Conservation (phyloP, 805 yeast species). For the Pichia paraexigua region DNA sequence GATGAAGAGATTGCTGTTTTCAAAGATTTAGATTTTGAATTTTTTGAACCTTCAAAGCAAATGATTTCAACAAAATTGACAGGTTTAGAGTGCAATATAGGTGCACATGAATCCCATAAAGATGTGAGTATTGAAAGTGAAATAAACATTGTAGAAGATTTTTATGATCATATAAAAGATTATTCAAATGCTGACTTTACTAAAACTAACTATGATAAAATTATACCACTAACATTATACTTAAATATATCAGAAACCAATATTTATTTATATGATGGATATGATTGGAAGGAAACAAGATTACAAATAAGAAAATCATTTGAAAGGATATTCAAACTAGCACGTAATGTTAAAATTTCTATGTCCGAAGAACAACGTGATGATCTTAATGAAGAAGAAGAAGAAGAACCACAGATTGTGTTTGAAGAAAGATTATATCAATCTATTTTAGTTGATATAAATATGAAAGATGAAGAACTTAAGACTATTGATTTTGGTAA, state of each 20-base stretch:
- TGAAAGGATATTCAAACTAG: slow-evolving; percentile 47
- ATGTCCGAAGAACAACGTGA: background rate
- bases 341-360: slow-evolving; percentile 11
- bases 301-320: slow-evolving; percentile 58
- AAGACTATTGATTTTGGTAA: slow-evolving; percentile 27
- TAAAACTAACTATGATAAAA: background rate
- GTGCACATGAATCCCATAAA: background rate
- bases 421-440: slow-evolving; percentile 65
- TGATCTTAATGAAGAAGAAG: too few relatives aligned
- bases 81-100: background rate
- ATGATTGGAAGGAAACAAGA: slow-evolving; percentile 82
- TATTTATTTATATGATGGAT: slow-evolving; percentile 74
- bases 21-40: slow-evolving; percentile 33
- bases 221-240: slow-evolving; percentile 25
- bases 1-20: slow-evolving; percentile 33
- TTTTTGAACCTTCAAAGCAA: slow-evolving; percentile 15
- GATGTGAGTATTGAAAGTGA: slow-evolving; percentile 15
- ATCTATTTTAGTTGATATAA: slow-evolving; percentile 46
- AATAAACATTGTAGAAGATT: slow-evolving; percentile 24
- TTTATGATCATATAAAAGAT: slow-evolving; percentile 15
- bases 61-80: background rate
- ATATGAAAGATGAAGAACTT: background rate
- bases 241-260: slow-evolving; percentile 33
- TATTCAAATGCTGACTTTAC: background rate
- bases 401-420: background rate